phyloP scores from a whole-genome alignment of 2,329 filamentous ascomycete species.

The Microsporum canis region DNA sequence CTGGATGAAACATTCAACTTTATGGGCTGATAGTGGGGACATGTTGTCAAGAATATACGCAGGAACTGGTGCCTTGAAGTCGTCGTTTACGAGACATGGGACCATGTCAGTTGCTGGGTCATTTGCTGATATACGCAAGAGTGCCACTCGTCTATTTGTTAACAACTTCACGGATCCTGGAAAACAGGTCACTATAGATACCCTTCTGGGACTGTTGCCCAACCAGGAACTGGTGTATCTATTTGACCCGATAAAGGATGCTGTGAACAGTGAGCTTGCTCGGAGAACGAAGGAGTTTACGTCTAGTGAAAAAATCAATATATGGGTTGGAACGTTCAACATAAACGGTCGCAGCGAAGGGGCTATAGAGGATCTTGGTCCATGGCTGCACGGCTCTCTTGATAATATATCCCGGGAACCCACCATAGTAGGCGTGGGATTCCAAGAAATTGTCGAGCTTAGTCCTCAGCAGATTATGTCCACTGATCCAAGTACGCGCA shows the following conservation, averaged over 20 bases:
- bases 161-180: constrained; percentile 96
- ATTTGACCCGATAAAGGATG: constrained; percentile 90
- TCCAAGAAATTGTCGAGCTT: constrained; percentile 96
- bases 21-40: constrained; percentile 98
- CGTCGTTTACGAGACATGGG: constrained; percentile 83
- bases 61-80: constrained; percentile 88
- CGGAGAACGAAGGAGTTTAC: constrained; percentile 61
- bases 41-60: constrained; percentile 90
- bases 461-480: constrained; percentile 99
- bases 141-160: constrained; percentile 84
- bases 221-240: constrained; percentile 74
- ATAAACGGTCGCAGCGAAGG: constrained; percentile 79
- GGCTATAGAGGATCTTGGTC: constrained; percentile 63
- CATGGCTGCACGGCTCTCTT: constrained; percentile 64
- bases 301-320: constrained; percentile 58
- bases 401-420: constrained; percentile 52
- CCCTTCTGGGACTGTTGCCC: constrained; percentile 73
- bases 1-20: constrained; percentile 79
- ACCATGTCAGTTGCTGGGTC: constrained; percentile 94
- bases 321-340: constrained; percentile 88
- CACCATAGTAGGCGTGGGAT: constrained; percentile 79
- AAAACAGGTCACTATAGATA: constrained; percentile 86
- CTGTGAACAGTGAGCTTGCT: constrained; percentile 63
- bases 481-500: constrained; percentile 76
- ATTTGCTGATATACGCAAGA: constrained; percentile 90